Base-by-base conservation (phyloP, 2,329 filamentous ascomycete species). In the Colletotrichum sp. region DNA sequence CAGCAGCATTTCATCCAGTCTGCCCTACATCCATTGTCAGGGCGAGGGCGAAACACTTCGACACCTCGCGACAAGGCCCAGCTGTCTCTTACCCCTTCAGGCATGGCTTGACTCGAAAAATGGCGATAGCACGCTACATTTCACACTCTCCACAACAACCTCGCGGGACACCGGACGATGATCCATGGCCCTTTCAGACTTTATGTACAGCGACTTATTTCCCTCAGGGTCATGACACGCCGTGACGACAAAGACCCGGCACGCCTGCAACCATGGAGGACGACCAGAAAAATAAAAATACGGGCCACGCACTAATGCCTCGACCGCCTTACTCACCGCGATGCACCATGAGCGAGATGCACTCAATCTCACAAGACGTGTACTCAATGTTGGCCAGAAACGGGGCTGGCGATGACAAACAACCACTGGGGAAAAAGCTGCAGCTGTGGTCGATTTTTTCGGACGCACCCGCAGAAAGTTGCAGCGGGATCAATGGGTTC, bases 71-170 rank as follows among this genome's bases (percentile, higher is more conserved):
- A 76, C 74, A 34, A 59, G 74, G 70, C 64, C 71, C 57, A 69
- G 39, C 71, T 36, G 71, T 39, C 63, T 72, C 32, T 68, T 68
- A 57, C 73, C 69, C 34, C 21, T 75, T 71, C 59, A 13, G 66
- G 65, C 71, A 73, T 70, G 71, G 74, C 70, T 76, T 76, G 70
- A 75, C 74, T 76, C 71, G 70, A 75, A 76, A 69, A 75, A 36
- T 65, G 65, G 64, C 62, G 74, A 75, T 70, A 76, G 66, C 49
- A 75, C 71, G 59, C 34, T 70, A 75, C 74, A 26, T 65, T 21
- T 67, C 13, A 21, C 34, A 24, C 55, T 64, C 55, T 49, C 68
- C 72, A 64, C 72, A 71, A 36, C n/a, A 73, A 55, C 30, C 30
- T 68, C 63, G 24, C 68, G 70, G 69, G 13, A 73, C 64, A 68